Evolutionary conservation across 352 stramenopile genomes (phyloP), one percentile per base, ranked within the genome.

Genomic region (Globisporangium parvum): DNA sequence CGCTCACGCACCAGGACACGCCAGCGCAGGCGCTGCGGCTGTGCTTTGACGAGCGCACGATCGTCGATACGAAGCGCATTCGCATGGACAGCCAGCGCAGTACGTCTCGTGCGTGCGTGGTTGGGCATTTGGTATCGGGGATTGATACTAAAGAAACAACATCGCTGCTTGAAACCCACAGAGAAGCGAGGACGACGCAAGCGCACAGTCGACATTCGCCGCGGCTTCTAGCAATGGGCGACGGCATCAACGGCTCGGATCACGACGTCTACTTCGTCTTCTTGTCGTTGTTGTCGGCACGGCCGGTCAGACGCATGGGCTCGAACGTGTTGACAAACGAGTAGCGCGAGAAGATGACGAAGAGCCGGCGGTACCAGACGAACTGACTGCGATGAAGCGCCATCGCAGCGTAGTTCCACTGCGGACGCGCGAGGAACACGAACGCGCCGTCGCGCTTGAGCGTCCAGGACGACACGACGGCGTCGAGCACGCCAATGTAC

Each of bases 291-390:
- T 41, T 42, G 61, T 33, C 18, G 53, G 33, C 3, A 28, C 15
- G 39, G 39, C n/a, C 20, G 35, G 8, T 5, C 17, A 35, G 23
- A 10, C 45, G 53, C 9, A 90, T 67, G 26, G 77, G 66, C 28
- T 51, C 57, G 60, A 95, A 95, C 1, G 82, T 95, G 68, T 97
- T 97, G 48, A 97, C 79, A 66, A 96, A 98, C 17, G 93, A 98
- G 66, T 98, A 98, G 41, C 91, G 81, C 35, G 87, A 97, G 61
- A 98, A 98, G 11, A 87, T 47, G n/a, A 98, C 87, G 61, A 97
- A 98, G 8, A 98, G 73, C n/a, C 91, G 86, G 45, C 95, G 88
- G 66, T 98, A 98, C 95, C 95, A 98, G 28, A 98, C 93, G 65
- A 98, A 98, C 70, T 98, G 95, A 63, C 84, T 97, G 26, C 67